Evolutionary conservation across 495 filamentous ascomycete genomes (phyloP), one percentile per base, ranked within the genome.

Genomic region (Hypoxylon fragiforme): DNA sequence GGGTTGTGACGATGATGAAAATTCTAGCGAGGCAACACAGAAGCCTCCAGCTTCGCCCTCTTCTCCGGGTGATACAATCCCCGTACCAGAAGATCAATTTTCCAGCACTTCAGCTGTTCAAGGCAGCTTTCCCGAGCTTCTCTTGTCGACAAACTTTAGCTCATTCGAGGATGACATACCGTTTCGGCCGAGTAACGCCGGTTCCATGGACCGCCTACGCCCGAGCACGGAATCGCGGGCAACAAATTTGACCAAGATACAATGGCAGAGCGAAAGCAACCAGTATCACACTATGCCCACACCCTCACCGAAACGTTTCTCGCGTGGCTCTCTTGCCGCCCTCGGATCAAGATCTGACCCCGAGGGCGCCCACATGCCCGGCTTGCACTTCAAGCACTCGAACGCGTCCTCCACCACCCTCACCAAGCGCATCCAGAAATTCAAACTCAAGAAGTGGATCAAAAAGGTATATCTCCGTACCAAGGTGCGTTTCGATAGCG

Each of bases 381-480:
- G 28, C 19, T 30, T 44, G 1, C 54, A 46, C 14, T 50, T 26
- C 3, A 32, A 3, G 8, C 14, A 40, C 20, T 24, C 55, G 1
- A 53, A 57, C 16, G 43, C n/a, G 13, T 61, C 62, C 6, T 55
- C 62, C 11, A 31, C 14, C 8, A 62, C 54, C 19, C 1, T 63
- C 7, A 21, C 44, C 6, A 40, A 57, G 24, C 64, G 58, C 13
- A 40, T 62, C 11, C 54, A 63, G 28, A 65, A 52, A 30, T 50
- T 62, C 44, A 60, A 59, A 18, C 21, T 65, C 28, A 43, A 41
- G 15, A 60, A 52, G 28, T 67, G 64, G 64, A 50, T 60, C 7
- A 60, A 54, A 39, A 60, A 54, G 14, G 58, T 60, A 34, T 62
- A 49, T 35, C 44, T 56, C 19, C 45, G 49, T 18, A 63, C 62